Base-by-base conservation (phyloP, 78 protist genomes). In the Dictyostelium brefeldianum region DNA sequence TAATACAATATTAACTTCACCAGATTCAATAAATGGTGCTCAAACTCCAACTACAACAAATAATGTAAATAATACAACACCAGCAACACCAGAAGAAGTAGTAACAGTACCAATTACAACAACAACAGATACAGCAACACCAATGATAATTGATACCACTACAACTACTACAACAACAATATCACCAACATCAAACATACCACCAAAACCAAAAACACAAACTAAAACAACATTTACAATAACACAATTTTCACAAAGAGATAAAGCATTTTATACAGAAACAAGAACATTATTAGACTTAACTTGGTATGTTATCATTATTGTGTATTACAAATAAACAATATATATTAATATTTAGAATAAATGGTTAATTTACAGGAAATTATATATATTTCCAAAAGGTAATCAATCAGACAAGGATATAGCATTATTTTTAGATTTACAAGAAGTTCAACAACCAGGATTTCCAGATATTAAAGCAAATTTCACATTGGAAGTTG, bases 361-460 rank as follows among this genome's bases (percentile, higher is more conserved):
- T 9, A n/a, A 25, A 7, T 46, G 5, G 1, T 36, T 73, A 18
- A 20, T 47, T 11, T 22, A 62, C 14, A 89, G 87, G 90, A 81
- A 53, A 67, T 15, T 81, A 48, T 81, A 81, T 78, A 29, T 81
- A 3, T 90, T 81, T 41, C 94, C 89, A 54, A 90, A 78, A 79
- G 94, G 89, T 47, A 81, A 81, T 64, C 27, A 53, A 36, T 47
- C 84, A 59, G 57, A 51, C 4, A 50, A 85, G 7, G 81, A 85
- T 36, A 47, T 85, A 64, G n/a, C 84, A 51, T 20, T 85, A 25
- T 85, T 77, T 77, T 80, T 85, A 15, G 92, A 85, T 57, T 20
- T 74, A 36, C 4, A 9, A 0, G 92, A 85, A 31, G 71, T 71
- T 50, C 78, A 71, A 64, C 83, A 77, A 50, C 54, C 15, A 8